Evolutionary conservation across 148 eudicot species (phyloP).

Genomic region (Euryodendron excelsum): DNA sequence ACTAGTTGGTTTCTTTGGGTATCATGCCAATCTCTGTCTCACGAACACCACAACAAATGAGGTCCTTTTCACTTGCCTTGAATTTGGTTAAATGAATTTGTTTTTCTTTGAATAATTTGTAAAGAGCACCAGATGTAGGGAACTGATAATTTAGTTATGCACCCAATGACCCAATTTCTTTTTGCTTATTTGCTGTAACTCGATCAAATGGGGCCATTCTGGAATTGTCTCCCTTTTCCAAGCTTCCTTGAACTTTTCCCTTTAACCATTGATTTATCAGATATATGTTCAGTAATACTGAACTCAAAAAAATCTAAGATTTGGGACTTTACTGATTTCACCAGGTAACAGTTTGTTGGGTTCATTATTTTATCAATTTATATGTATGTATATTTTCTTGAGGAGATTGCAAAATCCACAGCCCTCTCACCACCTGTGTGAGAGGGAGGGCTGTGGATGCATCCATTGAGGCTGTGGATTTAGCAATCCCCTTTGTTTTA

Average conservation of each 20-base stretch:
- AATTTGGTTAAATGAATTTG: slow-evolving; percentile 6
- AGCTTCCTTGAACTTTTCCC: not conserved
- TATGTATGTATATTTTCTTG: not conserved
- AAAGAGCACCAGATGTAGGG: not conserved
- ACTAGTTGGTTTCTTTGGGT: slow-evolving; percentile 79
- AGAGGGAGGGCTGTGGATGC: slow-evolving; percentile 1
- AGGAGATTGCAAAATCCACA: not conserved
- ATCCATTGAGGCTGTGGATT: not conserved
- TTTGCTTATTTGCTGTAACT: not conserved
- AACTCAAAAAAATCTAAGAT: not conserved
- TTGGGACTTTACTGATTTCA: not conserved
- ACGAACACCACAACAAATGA: slow-evolving; percentile 91
- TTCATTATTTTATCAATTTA: not conserved
- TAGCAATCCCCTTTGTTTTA: not conserved
- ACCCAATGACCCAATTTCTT: not conserved
- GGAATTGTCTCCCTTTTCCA: not conserved
- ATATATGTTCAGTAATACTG: not conserved
- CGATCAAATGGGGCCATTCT: not conserved
- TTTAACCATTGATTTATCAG: not conserved
- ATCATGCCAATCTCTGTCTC: slow-evolving; percentile 81
- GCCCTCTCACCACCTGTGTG: no score
- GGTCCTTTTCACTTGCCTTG: slow-evolving; percentile 35
- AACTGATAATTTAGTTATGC: not conserved
- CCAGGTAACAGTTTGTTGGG: not conserved
- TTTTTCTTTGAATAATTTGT: not conserved